Percentiles rank a stretch among this genome's conserved stretches.
Conservation (phyloP, 2,329 filamentous ascomycete species). For the Alternaria postmessia region DNA sequence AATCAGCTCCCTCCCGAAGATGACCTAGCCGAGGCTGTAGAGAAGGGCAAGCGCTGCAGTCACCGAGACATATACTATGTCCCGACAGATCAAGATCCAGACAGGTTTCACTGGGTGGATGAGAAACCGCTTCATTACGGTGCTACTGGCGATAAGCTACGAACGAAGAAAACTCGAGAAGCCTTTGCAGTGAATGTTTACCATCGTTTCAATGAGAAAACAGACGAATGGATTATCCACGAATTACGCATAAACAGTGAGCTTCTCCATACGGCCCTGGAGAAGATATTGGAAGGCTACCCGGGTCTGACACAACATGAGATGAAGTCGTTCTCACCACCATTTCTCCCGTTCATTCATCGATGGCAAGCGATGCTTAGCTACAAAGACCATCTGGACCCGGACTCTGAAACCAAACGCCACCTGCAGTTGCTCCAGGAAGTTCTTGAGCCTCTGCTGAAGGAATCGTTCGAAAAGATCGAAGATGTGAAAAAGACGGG, state of each 20-base stretch:
- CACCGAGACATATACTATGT: conserved; percentile 15
- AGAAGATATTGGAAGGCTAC: conserved; percentile 63
- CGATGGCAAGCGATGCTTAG: conserved; percentile 60
- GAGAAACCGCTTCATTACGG: conserved; percentile 8
- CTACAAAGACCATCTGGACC: conserved; percentile 9
- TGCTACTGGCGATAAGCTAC: conserved; percentile 4
- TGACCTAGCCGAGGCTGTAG: conserved; percentile 18
- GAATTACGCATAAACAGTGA: conserved; percentile 62
- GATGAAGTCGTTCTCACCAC: conserved; percentile 65
- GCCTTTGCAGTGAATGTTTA: conserved; percentile 20
- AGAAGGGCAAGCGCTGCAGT: conserved; percentile 21
- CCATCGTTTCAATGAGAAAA: conserved; percentile 10
- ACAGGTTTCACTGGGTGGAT: conserved; percentile 18
- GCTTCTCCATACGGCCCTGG: conserved; percentile 63
- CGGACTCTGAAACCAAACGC: conserved; percentile 2
- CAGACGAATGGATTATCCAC: conserved; percentile 14
- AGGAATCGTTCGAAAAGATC: conserved; percentile 12
- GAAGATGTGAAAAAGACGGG: conserved; percentile 45
- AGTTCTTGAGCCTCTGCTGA: conserved; percentile 29
- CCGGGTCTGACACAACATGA: conserved; percentile 68
- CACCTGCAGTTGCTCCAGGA: conserved; percentile 47
- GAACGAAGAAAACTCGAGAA: conserved; percentile 25
- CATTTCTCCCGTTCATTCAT: conserved; percentile 70
- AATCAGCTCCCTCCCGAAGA: background rate
- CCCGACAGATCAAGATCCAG: conserved; percentile 1